Conservation (phyloP, 257 asterid species). For the Petunia secreta region DNA sequence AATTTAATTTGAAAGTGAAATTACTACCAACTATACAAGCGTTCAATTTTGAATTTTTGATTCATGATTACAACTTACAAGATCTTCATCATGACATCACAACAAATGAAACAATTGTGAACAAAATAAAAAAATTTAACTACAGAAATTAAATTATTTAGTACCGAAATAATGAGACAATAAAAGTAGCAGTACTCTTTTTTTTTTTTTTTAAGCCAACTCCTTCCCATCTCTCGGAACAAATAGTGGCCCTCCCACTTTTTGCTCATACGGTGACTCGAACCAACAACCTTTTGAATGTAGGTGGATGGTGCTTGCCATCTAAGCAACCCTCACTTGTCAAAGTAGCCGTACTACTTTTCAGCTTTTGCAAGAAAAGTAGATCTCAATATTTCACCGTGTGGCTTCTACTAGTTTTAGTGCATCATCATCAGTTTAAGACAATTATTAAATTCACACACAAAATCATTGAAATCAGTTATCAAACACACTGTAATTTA, state of each 20-base stretch:
- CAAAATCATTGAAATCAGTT: no score
- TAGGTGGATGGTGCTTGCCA: no score
- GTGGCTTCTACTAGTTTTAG: not conserved
- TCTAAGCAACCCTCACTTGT: no score
- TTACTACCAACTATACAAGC: not conserved
- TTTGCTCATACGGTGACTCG: no score
- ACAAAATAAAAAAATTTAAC: not conserved
- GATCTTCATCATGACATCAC: not conserved
- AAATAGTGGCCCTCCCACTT: no score
- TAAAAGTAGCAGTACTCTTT: no score
- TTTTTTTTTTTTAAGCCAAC: no score
- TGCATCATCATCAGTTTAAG: not conserved
- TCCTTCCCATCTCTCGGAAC: no score
- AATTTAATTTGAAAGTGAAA: not conserved
- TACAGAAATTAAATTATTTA: not conserved
- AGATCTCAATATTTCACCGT: not conserved
- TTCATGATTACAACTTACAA: not conserved
- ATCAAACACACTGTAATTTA: no score
- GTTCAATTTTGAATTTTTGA: not conserved
- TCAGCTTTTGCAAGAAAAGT: not conserved
- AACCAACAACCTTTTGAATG: no score
- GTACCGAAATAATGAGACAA: no score
- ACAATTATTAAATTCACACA: not conserved
- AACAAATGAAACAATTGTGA: not conserved
- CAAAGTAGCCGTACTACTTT: not conserved